phyloP scores from a whole-genome alignment of 768 basidiomycete species.

The Leccinum obscurum region DNA sequence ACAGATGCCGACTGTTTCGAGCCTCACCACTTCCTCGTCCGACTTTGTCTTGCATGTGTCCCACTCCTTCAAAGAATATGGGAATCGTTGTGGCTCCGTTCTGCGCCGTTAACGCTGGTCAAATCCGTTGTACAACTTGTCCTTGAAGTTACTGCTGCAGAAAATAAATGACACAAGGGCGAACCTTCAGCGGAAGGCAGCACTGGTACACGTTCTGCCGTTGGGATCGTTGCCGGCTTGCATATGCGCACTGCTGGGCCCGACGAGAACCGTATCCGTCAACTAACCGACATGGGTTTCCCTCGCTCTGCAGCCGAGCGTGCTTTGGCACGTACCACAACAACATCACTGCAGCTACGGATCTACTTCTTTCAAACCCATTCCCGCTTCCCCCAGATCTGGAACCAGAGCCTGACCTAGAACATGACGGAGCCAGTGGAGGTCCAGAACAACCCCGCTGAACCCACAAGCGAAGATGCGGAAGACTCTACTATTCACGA shows the following conservation, averaged over 20 bases:
- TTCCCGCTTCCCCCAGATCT: constrained; percentile 71
- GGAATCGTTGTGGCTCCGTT: constrained; percentile 80
- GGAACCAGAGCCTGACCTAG: constrained; percentile 30
- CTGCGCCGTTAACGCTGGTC: constrained; percentile 71
- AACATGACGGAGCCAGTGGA: constrained; percentile 13
- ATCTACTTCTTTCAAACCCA: constrained; percentile 80
- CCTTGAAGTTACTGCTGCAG: constrained; percentile 77
- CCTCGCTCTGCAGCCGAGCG: constrained; percentile 82
- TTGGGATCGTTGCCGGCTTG: constrained; percentile 33
- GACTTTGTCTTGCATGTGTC: constrained; percentile 66
- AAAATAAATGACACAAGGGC: constrained; percentile 60
- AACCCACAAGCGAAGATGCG: constrained; percentile 30
- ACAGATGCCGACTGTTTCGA: constrained; percentile 81
- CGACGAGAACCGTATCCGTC: constrained; percentile 77
- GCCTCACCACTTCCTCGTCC: constrained; percentile 83
- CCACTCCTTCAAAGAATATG: constrained; percentile 72
- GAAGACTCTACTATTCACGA: constrained; percentile 23
- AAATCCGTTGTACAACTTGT: constrained; percentile 75
- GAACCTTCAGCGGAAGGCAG: constrained; percentile 41
- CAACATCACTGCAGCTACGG: constrained; percentile 86
- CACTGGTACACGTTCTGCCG: constrained; percentile 31
- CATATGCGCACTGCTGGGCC: constrained; percentile 47
- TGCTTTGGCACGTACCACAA: constrained; percentile 85
- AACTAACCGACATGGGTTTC: constrained; percentile 97
- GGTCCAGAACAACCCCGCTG: constrained; percentile 28